Conservation (phyloP, 805 yeast species). For the Schwanniomyces polymorphus region DNA sequence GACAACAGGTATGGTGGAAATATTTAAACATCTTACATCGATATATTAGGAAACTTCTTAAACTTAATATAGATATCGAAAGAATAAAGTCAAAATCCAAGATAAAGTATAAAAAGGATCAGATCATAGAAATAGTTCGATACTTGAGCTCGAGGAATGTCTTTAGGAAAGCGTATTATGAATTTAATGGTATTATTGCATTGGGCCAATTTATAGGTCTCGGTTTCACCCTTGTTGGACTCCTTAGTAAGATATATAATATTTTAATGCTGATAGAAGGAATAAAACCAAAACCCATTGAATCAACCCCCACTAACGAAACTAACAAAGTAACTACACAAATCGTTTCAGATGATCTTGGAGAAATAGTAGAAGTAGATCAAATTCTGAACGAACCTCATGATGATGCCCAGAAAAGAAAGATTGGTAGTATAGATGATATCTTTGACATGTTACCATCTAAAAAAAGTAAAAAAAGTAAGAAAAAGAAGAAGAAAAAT, state of each 20-base stretch:
- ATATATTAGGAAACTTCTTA: slow-evolving; percentile 42
- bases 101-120: slow-evolving; percentile 11
- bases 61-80: slow-evolving; percentile 12
- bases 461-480: slow-evolving; percentile 15
- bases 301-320: background rate
- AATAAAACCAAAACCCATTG: slow-evolving; percentile 1
- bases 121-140: slow-evolving; percentile 12
- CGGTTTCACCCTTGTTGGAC: slow-evolving; percentile 68
- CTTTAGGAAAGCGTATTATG: slow-evolving; percentile 50
- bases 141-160: slow-evolving; percentile 37
- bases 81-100: slow-evolving; percentile 4
- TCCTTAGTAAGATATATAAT: slow-evolving; percentile 45
- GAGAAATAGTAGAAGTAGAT: slow-evolving; percentile 23
- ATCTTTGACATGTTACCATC: slow-evolving; percentile 4
- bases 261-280: slow-evolving; percentile 18
- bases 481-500: slow-evolving; percentile 48
- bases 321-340: background rate
- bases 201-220: slow-evolving; percentile 73
- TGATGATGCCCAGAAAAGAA: background rate
- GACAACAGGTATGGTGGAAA: slow-evolving; percentile 75
- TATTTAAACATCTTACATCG: slow-evolving; percentile 65
- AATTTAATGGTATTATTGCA: slow-evolving; percentile 66
- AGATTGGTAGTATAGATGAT: slow-evolving; percentile 6
- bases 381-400: slow-evolving; percentile 9
- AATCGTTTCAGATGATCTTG: slow-evolving; percentile 10